Evolutionary conservation across 345 rosid genomes (phyloP).

Genomic region (Melaleuca quinquenervia): DNA sequence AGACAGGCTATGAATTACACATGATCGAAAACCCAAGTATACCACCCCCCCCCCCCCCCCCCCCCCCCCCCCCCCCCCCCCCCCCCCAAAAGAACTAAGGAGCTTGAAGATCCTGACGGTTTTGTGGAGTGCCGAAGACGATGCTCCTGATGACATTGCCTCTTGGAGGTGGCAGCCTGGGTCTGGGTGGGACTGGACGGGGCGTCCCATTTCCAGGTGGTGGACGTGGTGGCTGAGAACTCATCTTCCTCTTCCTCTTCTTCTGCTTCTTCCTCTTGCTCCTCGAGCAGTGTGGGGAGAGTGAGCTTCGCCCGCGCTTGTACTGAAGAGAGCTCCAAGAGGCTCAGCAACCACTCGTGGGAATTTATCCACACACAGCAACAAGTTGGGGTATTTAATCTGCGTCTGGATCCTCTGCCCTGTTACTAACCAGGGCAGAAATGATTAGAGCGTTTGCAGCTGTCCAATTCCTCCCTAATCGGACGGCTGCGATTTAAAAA

Average conservation of each 20-base stretch:
- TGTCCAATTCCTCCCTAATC: too few relatives aligned
- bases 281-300: neutral
- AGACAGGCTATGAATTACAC: neutral
- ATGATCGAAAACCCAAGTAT: neutral
- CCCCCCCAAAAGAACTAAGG: neutral
- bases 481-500: too few relatives aligned
- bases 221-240: neutral
- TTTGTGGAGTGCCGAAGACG: neutral
- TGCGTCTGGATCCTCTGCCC: too few relatives aligned
- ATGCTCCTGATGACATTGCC: rapidly evolving
- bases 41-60: neutral
- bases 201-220: neutral
- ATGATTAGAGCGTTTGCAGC: too few relatives aligned
- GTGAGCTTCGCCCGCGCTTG: neutral
- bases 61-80: neutral
- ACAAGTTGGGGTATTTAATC: neutral
- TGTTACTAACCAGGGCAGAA: too few relatives aligned
- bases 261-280: neutral
- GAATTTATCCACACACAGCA: neutral
- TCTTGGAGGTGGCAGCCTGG: conserved; percentile 1
- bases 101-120: neutral
- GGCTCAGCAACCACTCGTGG: neutral
- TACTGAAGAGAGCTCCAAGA: neutral
- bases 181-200: neutral
- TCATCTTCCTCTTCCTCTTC: neutral